phyloP scores from a whole-genome alignment of 2,329 filamentous ascomycete species.

The Curvularia spicifera region DNA sequence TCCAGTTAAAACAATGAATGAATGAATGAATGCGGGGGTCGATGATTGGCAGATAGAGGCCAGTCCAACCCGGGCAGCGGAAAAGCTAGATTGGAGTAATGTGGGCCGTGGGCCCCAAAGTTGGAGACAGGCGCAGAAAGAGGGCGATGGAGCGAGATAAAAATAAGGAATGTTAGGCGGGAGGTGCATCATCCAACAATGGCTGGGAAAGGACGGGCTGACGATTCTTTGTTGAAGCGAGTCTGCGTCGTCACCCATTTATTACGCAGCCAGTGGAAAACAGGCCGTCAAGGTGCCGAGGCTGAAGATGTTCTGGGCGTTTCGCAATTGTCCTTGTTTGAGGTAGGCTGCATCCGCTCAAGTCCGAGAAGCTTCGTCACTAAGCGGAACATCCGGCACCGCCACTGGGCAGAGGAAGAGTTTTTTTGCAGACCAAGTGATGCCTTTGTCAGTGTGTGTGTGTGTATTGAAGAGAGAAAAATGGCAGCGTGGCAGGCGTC shows the following conservation, averaged over 20 bases:
- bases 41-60: slow-evolving; percentile 35
- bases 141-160: neutral
- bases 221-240: slow-evolving; percentile 16
- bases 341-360: slow-evolving; percentile 26
- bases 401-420: neutral
- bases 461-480: neutral
- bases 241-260: slow-evolving; percentile 17
- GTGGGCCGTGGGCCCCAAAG: slow-evolving; percentile 37
- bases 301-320: slow-evolving; percentile 23
- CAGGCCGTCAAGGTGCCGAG: slow-evolving; percentile 24
- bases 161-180: slow-evolving; percentile 16
- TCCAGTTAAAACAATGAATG: slow-evolving; percentile 13
- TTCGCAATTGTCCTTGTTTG: slow-evolving; percentile 32
- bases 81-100: slow-evolving; percentile 30
- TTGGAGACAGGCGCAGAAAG: slow-evolving; percentile 13
- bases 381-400: slow-evolving; percentile 38
- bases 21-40: neutral
- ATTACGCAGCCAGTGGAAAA: slow-evolving; percentile 21
- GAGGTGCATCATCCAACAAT: slow-evolving; percentile 18
- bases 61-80: slow-evolving; percentile 32
- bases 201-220: slow-evolving; percentile 11
- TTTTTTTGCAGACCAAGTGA: too few relatives aligned
- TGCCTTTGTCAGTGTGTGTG: slow-evolving; percentile 2
- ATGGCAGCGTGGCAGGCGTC: slow-evolving; percentile 14
- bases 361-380: slow-evolving; percentile 39